Percentiles rank a stretch among this genome's conserved stretches.
Conservation (phyloP, 148 eudicot genomes). For the Vaccinium darrowii region DNA sequence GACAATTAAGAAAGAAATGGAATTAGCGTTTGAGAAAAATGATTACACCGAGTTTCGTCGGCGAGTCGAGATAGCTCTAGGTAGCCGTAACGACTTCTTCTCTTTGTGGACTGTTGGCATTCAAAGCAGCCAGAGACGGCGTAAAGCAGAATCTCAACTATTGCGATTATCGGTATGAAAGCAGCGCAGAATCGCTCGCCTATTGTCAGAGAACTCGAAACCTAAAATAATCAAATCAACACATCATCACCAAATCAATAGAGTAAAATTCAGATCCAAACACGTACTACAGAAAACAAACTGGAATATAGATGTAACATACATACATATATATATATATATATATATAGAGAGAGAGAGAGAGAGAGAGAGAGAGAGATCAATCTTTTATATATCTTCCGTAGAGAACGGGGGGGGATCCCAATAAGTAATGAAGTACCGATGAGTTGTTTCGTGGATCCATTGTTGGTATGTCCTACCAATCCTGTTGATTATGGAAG, state of each 20-base stretch:
- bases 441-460: not conserved
- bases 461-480: not conserved
- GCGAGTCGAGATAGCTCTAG: constrained; percentile 43
- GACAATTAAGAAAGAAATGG: not conserved
- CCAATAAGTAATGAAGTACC: not conserved
- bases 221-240: constrained; percentile 23
- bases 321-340: not conserved
- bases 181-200: constrained; percentile 51
- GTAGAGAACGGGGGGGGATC: not conserved
- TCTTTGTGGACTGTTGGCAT: not conserved
- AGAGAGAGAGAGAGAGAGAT: too few relatives aligned
- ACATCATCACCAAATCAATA: not conserved
- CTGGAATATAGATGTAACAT: not conserved
- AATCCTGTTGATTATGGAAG: not conserved
- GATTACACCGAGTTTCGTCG: constrained; percentile 49
- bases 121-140: constrained; percentile 42
- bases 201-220: constrained; percentile 36
- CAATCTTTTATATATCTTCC: not conserved
- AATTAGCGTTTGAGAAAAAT: not conserved
- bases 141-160: constrained; percentile 40
- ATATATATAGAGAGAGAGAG: too few relatives aligned
- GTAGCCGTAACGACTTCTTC: constrained; percentile 12
- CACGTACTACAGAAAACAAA: not conserved
- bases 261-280: not conserved
- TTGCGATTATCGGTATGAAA: constrained; percentile 42